A percentile compares a stretch with the other conserved stretches of the same genome.
Evolutionary conservation across 2,329 filamentous ascomycete species (phyloP).

Genomic region (Magnaporthiopsis incrustans): DNA sequence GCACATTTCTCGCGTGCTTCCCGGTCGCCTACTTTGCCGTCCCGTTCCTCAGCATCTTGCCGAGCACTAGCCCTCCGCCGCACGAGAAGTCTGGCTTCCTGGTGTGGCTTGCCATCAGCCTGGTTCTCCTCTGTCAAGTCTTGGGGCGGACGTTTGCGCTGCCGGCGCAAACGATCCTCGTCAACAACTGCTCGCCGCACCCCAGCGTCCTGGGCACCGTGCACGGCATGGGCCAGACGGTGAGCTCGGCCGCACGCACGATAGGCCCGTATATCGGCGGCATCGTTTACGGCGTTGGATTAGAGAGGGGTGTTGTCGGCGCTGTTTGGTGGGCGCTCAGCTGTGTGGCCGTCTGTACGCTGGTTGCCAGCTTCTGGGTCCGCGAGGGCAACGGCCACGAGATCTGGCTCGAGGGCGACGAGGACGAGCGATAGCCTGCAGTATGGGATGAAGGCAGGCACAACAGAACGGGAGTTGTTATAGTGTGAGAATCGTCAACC

Average conservation of each 20-base stretch:
- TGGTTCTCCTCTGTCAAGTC: constrained; percentile 60
- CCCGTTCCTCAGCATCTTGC: constrained; percentile 64
- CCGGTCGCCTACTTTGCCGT: constrained; percentile 61
- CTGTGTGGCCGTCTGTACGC: constrained; percentile 38
- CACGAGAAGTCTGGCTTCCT: constrained; percentile 42
- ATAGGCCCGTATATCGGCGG: constrained; percentile 54
- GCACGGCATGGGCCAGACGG: constrained; percentile 49
- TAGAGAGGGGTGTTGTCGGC: constrained; percentile 49
- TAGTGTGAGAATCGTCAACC: too few species aligned
- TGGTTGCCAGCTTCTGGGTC: constrained; percentile 45
- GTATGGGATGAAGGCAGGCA: too few species aligned
- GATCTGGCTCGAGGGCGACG: constrained; percentile 55
- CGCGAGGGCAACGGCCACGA: constrained; percentile 57
- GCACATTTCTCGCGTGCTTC: constrained; percentile 61
- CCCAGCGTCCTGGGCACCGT: constrained; percentile 50
- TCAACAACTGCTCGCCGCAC: constrained; percentile 54
- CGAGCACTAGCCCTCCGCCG: constrained; percentile 41
- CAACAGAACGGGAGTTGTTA: too few species aligned
- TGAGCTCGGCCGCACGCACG: constrained; percentile 49
- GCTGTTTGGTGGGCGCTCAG: constrained; percentile 50
- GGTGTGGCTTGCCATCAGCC: constrained; percentile 58
- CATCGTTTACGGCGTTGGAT: constrained; percentile 50
- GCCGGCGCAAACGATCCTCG: constrained; percentile 49
- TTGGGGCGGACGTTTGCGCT: constrained; percentile 62
- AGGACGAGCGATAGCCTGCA: constrained; percentile 24